Evolutionary conservation across 805 yeast genomes (phyloP), one percentile per base, ranked within the genome.

Genomic region (Myxozyma monticola): DNA sequence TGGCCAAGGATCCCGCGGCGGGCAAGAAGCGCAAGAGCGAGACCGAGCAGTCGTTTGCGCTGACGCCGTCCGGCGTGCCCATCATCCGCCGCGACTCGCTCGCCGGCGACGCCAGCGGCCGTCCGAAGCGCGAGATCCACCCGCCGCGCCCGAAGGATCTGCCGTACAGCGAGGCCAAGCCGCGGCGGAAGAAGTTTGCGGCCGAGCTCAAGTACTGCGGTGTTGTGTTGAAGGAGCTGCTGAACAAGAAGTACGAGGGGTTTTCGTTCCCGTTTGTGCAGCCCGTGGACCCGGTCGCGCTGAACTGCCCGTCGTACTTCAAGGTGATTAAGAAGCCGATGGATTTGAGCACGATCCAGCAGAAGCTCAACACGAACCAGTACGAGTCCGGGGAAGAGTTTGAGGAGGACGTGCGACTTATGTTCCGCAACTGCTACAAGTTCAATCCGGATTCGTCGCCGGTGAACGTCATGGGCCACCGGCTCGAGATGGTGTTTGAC

Each of bases 401-500:
- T 65, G 96, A 85, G 65, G 71, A 69, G 37, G 99, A 93, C 65
- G 79, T 91, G 31, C 76, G 88, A 49, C 76, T 89, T 54, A 86
- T 93, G 51, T 90, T 93, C 72, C 74, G 78, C 56, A 91, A 93
- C 70, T 91, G 98, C 71, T 93, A 88, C 67, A 75, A 77, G 14
- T 93, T 91, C 73, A 93, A 93, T 69, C 98, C 99, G 1, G 96
- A 86, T 62, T 96, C 96, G n/a, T 83, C 96, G 4, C 95, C 95
- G 42, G 99, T 93, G 31, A 88, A 90, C 68, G 78, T 80, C 77
- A 85, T 93, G 95, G 99, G 98, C 17, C 96, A 88, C 67, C 78
- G 89, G 61, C 73, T 93, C 48, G 97, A 93, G 69, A 83, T 83
- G 24, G 78, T 86, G 2, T 93, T 91, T 65, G 85, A 88, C 62